phyloP scores from a whole-genome alignment of 371 early-diverging fungal genomes.

The Syncephalastrum monosporum region DNA sequence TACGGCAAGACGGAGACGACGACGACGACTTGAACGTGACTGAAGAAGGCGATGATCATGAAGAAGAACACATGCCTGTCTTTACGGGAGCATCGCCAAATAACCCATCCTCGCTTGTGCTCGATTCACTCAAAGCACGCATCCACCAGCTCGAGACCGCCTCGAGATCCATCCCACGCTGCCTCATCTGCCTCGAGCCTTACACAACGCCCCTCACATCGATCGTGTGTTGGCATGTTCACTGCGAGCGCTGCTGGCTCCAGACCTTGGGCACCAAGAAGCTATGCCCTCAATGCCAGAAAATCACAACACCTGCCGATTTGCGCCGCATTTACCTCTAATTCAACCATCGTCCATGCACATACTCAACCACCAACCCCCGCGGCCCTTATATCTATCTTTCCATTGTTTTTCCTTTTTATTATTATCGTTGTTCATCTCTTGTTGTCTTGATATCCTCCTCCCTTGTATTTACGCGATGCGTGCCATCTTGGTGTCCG shows the following conservation, averaged over 20 bases:
- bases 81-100: neutral
- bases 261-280: conserved; percentile 83
- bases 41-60: neutral
- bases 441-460: conserved; percentile 8
- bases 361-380: conserved; percentile 5
- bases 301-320: conserved; percentile 83
- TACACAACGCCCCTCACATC: conserved; percentile 75
- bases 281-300: conserved; percentile 90
- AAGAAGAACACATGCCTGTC: no score
- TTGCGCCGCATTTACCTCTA: conserved; percentile 83
- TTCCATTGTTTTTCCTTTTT: conserved; percentile 8
- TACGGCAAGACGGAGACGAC: conserved; percentile 47
- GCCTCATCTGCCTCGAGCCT: conserved; percentile 82
- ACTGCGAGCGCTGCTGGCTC: conserved; percentile 90
- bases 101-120: conserved; percentile 46
- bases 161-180: conserved; percentile 57
- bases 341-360: conserved; percentile 9
- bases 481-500: no score
- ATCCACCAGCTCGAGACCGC: conserved; percentile 66
- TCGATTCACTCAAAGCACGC: conserved; percentile 76
- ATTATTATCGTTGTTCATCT: conserved; percentile 1
- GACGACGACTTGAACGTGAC: conserved; percentile 28
- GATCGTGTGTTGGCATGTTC: conserved; percentile 92
- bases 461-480: neutral
- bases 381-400: conserved; percentile 1